These are phyloP conservation scores for Ilyonectria mors-panacis DNA, from an alignment of 2,329 filamentous ascomycete genomes.

Conservation along the genomic window DNA sequence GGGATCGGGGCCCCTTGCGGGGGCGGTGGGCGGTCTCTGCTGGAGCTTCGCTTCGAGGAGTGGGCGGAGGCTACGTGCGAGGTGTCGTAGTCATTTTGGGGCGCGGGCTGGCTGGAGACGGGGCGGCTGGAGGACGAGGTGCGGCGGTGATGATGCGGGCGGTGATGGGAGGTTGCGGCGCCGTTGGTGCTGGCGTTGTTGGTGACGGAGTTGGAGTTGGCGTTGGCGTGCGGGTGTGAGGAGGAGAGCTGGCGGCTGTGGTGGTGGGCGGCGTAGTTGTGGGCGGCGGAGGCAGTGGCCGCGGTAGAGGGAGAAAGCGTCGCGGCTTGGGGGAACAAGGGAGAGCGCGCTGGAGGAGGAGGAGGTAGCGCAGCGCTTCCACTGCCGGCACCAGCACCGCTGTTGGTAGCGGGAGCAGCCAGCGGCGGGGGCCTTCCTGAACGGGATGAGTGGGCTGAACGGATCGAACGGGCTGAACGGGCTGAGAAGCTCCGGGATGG, in stretches of 20 bases:
- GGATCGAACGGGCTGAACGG: constrained; percentile 51
- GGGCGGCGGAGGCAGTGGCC: neutral
- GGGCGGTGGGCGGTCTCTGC: constrained; percentile 70
- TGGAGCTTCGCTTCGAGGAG: constrained; percentile 72
- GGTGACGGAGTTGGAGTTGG: constrained; percentile 39
- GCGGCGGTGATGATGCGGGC: constrained; percentile 55
- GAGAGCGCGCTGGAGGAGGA: constrained; percentile 36
- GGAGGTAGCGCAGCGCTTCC: constrained; percentile 27
- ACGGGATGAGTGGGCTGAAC: constrained; percentile 45
- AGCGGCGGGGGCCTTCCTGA: constrained; percentile 32
- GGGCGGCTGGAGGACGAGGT: constrained; percentile 58
- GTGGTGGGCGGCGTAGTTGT: constrained; percentile 36
- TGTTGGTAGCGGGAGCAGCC: constrained; percentile 27
- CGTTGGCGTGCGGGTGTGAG: constrained; percentile 43
- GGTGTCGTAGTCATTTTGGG: constrained; percentile 81
- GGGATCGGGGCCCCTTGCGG: constrained; percentile 69
- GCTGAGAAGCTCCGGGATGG: constrained; percentile 55
- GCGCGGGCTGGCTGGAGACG: constrained; percentile 59
- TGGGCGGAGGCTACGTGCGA: constrained; percentile 71
- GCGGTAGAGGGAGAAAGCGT: constrained; percentile 32
- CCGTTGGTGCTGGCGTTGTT: constrained; percentile 39
- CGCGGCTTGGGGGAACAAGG: constrained; percentile 29
- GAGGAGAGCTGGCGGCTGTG: constrained; percentile 44
- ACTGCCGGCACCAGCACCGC: constrained; percentile 7
- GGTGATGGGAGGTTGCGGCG: constrained; percentile 47